phyloP scores from a whole-genome alignment of 2,329 filamentous ascomycete genomes.

The Sporothrix schenckii region DNA sequence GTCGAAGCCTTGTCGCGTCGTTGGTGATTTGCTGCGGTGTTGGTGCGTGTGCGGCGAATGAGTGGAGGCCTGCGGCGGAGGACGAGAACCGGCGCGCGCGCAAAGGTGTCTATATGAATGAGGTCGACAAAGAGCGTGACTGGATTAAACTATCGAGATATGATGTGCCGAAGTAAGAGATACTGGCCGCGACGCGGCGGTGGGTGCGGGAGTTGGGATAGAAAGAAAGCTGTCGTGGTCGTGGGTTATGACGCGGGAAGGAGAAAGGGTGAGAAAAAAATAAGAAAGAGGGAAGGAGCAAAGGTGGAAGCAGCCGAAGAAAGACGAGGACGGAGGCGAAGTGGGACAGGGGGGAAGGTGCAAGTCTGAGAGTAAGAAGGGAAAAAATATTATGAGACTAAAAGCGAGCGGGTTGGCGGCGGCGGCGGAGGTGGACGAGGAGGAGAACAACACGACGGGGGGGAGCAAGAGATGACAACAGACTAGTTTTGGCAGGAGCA shows the following conservation, averaged over 20 bases:
- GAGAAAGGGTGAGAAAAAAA: constrained; percentile 6
- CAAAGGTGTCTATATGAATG: not conserved
- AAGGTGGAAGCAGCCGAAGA: constrained; percentile 27
- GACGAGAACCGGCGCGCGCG: not conserved
- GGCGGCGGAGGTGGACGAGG: constrained; percentile 39
- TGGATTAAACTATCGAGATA: not conserved
- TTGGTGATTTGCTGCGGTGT: constrained; percentile 27
- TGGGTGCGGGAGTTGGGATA: not conserved
- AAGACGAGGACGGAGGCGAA: constrained; percentile 36
- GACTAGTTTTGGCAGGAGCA: constrained; percentile 26
- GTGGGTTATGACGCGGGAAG: not conserved
- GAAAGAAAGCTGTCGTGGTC: not conserved
- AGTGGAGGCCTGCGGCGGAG: constrained; percentile 30
- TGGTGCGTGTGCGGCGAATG: constrained; percentile 24
- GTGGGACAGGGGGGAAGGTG: constrained; percentile 38
- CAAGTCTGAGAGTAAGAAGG: not conserved
- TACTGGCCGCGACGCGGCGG: constrained; percentile 5
- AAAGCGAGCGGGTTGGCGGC: constrained; percentile 17
- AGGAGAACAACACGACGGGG: constrained; percentile 38
- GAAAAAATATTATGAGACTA: constrained; percentile 28
- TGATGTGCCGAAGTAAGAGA: not conserved
- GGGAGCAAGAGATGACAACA: constrained; percentile 13
- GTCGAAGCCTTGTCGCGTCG: constrained; percentile 24
- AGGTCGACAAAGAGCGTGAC: not conserved
- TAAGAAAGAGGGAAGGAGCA: constrained; percentile 15